Conservation (phyloP, 73 alveolate species). For the Symbiodinium pilosum region DNA sequence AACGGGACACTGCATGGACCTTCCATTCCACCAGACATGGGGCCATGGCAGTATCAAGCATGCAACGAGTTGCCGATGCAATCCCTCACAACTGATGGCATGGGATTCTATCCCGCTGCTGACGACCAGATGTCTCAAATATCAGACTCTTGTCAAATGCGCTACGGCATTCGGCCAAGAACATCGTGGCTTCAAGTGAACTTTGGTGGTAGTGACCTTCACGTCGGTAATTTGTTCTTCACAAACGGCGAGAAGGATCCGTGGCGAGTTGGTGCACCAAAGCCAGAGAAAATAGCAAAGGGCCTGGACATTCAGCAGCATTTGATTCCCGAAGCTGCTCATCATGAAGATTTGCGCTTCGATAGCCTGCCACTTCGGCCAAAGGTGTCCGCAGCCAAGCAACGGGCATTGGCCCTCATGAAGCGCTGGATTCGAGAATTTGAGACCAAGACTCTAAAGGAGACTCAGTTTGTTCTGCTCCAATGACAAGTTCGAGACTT, state of each 20-base stretch:
- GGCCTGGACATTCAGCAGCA: slow-evolving; percentile 51
- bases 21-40: slow-evolving; percentile 60
- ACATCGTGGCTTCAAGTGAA: not conserved
- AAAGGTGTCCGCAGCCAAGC: slow-evolving; percentile 28
- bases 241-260: slow-evolving; percentile 97
- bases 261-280: slow-evolving; percentile 97
- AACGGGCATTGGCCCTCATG: not conserved
- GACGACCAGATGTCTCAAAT: slow-evolving; percentile 52
- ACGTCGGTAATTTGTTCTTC: slow-evolving; percentile 96
- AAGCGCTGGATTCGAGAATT: slow-evolving; percentile 38
- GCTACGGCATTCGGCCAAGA: slow-evolving; percentile 47
- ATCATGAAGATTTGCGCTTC: slow-evolving; percentile 77
- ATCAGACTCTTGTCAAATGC: slow-evolving; percentile 14
- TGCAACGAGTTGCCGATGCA: slow-evolving; percentile 79
- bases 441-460: too few species aligned
- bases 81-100: slow-evolving; percentile 70
- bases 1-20: slow-evolving; percentile 35
- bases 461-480: too few species aligned
- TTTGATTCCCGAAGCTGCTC: slow-evolving; percentile 25
- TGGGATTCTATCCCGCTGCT: slow-evolving; percentile 77
- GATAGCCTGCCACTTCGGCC: slow-evolving; percentile 17
- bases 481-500: too few species aligned
- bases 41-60: slow-evolving; percentile 87
- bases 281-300: slow-evolving; percentile 5
- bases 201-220: slow-evolving; percentile 60